Conservation (phyloP, 768 basidiomycete genomes). For the Pilatotrama ljubarskyi region DNA sequence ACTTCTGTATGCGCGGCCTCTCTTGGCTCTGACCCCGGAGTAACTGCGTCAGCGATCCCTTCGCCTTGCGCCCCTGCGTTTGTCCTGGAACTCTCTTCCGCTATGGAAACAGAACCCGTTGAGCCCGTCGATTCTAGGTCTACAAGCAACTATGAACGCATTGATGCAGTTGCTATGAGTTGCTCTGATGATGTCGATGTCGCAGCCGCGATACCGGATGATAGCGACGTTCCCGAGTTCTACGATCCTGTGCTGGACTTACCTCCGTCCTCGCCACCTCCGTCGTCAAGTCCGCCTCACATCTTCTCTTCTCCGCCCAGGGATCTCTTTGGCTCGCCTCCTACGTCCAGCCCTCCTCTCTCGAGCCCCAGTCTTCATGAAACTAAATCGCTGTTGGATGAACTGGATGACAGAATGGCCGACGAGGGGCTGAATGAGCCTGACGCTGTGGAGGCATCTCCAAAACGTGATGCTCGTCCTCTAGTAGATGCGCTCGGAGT, state of each 20-base stretch:
- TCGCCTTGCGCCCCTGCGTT: no score
- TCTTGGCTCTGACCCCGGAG: no score
- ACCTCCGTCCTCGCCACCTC: constrained; percentile 11
- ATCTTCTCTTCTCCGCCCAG: constrained; percentile 21
- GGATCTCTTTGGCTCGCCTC: not conserved
- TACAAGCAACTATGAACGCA: not conserved
- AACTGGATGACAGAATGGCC: not conserved
- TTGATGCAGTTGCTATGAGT: no score
- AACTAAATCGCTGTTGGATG: not conserved
- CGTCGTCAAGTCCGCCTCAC: constrained; percentile 16
- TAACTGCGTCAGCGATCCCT: no score
- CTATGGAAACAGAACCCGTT: no score
- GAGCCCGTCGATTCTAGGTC: not conserved
- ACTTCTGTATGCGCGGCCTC: no score
- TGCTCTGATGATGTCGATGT: not conserved
- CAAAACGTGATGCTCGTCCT: no score
- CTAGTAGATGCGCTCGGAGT: not conserved
- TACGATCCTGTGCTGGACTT: constrained; percentile 1
- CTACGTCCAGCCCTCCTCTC: constrained; percentile 20
- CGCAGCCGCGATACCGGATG: not conserved
- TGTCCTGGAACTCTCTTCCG: no score
- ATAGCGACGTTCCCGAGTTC: not conserved
- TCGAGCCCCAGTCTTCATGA: not conserved
- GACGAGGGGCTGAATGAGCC: not conserved
- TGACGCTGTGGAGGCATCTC: not conserved